phyloP scores from a whole-genome alignment of 1,284 basidiomycete genomes.

The Cerrena zonata region DNA sequence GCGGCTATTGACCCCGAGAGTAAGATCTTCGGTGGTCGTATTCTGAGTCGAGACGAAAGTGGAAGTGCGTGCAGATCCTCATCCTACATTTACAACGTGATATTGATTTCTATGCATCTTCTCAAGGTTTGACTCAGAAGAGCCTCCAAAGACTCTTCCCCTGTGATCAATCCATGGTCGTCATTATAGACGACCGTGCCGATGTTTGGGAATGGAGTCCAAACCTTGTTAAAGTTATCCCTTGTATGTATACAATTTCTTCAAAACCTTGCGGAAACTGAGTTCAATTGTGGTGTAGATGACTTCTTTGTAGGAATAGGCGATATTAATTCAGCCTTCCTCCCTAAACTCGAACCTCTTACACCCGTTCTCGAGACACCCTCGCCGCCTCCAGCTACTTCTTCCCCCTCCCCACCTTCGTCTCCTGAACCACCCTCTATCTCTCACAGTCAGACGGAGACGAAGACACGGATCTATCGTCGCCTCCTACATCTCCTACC shows the following conservation, averaged over 20 bases:
- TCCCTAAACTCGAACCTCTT: constrained; percentile 69
- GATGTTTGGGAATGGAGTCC: constrained; percentile 97
- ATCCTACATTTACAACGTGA: background rate
- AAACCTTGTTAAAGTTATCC: constrained; percentile 92
- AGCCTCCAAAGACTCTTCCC: constrained; percentile 88
- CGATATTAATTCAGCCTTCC: constrained; percentile 92
- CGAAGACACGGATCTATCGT: too few relatives aligned
- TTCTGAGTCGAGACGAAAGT: constrained; percentile 91
- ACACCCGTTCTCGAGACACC: constrained; percentile 30
- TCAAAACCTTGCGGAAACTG: constrained; percentile 5
- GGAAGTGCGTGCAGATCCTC: constrained; percentile 59
- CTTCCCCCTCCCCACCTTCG: constrained; percentile 6
- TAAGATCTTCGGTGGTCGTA: constrained; percentile 79
- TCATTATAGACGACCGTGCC: constrained; percentile 95
- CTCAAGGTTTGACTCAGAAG: constrained; percentile 78
- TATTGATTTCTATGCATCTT: constrained; percentile 1
- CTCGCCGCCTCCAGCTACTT: constrained; percentile 17
- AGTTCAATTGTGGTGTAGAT: constrained; percentile 45
- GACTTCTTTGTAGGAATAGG: constrained; percentile 99
- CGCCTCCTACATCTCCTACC: too few relatives aligned
- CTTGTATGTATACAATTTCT: constrained; percentile 58
- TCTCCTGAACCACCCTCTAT: background rate
- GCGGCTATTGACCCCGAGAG: constrained; percentile 87
- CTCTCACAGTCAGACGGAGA: too few relatives aligned
- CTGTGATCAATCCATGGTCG: constrained; percentile 96